Evolutionary conservation across 306 rosid genomes (phyloP).

Genomic region (Argentina anserina): DNA sequence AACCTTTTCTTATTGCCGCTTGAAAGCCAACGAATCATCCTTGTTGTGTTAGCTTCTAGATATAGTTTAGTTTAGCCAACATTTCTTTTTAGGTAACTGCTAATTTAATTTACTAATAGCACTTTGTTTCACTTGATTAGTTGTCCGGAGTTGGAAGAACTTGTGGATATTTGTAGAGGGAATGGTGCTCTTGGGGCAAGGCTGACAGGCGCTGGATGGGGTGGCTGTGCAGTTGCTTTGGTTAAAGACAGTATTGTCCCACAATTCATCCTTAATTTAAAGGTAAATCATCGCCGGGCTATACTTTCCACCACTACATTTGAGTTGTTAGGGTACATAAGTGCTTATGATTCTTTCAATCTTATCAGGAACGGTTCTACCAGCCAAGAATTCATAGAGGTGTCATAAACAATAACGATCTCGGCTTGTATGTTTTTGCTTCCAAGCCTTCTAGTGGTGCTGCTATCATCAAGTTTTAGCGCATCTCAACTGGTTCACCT

Average conservation of each 20-base stretch:
- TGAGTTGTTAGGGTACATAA: slow-evolving; percentile 10
- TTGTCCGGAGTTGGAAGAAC: slow-evolving; percentile 98
- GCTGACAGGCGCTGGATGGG: slow-evolving; percentile 99
- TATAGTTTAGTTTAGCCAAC: background rate
- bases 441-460: slow-evolving; percentile 99
- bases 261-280: slow-evolving; percentile 74
- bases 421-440: slow-evolving; percentile 80
- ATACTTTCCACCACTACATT: background rate
- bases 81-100: background rate
- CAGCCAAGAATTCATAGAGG: slow-evolving; percentile 67
- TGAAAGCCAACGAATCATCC: background rate
- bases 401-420: slow-evolving; percentile 54
- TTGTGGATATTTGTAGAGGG: slow-evolving; percentile 52
- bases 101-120: background rate
- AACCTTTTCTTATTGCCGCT: background rate
- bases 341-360: slow-evolving; percentile 10
- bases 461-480: slow-evolving; percentile 77
- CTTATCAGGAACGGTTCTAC: slow-evolving; percentile 63
- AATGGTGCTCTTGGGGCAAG: slow-evolving; percentile 89
- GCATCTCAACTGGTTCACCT: background rate
- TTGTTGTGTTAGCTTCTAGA: background rate
- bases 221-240: slow-evolving; percentile 94
- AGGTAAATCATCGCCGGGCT: slow-evolving; percentile 45
- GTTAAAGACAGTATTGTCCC: slow-evolving; percentile 88
- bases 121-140: slow-evolving; percentile 34